phyloP scores from a whole-genome alignment of 768 basidiomycete species.

The Russula olivacea region DNA sequence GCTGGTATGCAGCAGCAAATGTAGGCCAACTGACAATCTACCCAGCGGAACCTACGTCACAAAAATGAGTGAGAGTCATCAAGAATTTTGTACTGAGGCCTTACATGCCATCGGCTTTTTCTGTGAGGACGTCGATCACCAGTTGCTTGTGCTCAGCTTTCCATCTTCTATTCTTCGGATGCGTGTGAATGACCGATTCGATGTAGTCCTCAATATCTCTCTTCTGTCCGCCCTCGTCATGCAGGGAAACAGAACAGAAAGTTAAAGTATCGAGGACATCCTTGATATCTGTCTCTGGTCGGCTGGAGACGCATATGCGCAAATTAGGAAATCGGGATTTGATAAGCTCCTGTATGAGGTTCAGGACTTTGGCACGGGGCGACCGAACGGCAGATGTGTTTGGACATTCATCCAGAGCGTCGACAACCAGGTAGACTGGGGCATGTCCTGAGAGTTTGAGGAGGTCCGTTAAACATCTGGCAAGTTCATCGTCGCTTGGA shows the following conservation, averaged over 20 bases:
- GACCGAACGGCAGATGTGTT: background rate
- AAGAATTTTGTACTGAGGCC: background rate
- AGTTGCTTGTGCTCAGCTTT: background rate
- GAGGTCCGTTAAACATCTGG: background rate
- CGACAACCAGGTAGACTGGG: background rate
- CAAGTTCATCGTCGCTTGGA: background rate
- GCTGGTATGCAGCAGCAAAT: background rate
- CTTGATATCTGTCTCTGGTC: background rate
- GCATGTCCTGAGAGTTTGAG: background rate
- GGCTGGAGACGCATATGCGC: background rate
- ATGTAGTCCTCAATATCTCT: background rate
- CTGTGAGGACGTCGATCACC: background rate
- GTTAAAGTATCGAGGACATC: background rate
- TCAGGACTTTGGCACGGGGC: background rate
- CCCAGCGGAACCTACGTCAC: background rate
- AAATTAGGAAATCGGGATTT: background rate
- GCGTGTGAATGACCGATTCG: background rate
- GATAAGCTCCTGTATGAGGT: background rate
- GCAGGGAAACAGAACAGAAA: background rate
- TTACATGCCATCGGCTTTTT: background rate
- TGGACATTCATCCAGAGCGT: background rate
- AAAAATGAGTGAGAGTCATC: background rate
- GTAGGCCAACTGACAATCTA: background rate
- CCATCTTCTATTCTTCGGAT: background rate
- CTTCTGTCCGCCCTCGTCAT: background rate